These are phyloP conservation scores for Umbilicus rupestris DNA, from an alignment of 164 flowering plant genomes.

Conservation along the genomic window DNA sequence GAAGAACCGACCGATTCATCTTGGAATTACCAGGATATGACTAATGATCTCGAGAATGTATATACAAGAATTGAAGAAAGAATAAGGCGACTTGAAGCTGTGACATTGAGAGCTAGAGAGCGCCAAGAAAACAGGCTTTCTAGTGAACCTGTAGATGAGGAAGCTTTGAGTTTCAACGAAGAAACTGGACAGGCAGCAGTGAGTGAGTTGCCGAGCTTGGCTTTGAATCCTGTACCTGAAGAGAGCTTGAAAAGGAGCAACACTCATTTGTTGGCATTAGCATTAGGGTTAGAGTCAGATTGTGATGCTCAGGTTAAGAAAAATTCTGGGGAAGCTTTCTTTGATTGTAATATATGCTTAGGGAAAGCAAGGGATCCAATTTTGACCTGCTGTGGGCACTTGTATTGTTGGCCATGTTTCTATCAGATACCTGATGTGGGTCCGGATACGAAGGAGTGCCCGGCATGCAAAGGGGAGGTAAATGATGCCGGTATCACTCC, in stretches of 20 bases:
- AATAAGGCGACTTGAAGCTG: constrained; percentile 37
- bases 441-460: constrained; percentile 42
- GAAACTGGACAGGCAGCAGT: constrained; percentile 11
- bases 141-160: constrained; percentile 8
- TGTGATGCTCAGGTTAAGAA: constrained; percentile 14
- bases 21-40: constrained; percentile 10
- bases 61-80: constrained; percentile 29
- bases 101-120: constrained; percentile 26
- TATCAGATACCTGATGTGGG: constrained; percentile 33
- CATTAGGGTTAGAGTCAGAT: constrained; percentile 21
- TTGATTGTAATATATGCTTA: constrained; percentile 58
- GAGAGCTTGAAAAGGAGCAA: constrained; percentile 17
- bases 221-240: constrained; percentile 4
- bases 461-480: constrained; percentile 52
- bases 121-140: constrained; percentile 27
- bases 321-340: constrained; percentile 24
- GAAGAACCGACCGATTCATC: constrained; percentile 18
- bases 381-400: constrained; percentile 62
- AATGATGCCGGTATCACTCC: constrained; percentile 34
- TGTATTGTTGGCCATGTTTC: constrained; percentile 71
- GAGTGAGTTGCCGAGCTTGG: not conserved
- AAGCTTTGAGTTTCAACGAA: constrained; percentile 6
- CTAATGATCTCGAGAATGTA: constrained; percentile 17
- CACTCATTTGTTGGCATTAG: constrained; percentile 26
- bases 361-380: constrained; percentile 50